Evolutionary conservation across 768 basidiomycete species (phyloP).

Genomic region (Pluteus cervinus): DNA sequence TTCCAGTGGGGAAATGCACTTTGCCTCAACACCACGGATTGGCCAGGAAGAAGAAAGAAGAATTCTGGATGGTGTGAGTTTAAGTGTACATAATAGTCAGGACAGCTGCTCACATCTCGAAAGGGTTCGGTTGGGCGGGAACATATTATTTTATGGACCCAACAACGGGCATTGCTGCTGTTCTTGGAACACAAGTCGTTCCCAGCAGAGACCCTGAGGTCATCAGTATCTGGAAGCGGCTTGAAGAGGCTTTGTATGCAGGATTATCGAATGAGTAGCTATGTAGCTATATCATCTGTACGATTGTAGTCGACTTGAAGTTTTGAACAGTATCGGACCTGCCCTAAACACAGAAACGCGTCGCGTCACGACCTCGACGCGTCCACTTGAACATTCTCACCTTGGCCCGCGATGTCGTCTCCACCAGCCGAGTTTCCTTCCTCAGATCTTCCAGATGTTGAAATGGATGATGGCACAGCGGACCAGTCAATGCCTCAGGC

Average conservation of each 20-base stretch:
- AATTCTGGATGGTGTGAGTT: conserved; percentile 26
- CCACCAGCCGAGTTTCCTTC: conserved; percentile 60
- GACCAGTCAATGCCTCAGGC: conserved; percentile 36
- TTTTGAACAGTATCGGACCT: conserved; percentile 22
- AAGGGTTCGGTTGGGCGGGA: conserved; percentile 32
- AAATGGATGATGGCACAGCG: conserved; percentile 38
- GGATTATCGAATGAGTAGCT: background rate
- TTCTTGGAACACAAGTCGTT: conserved; percentile 27
- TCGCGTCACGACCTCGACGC: conserved; percentile 39
- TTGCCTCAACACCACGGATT: conserved; percentile 20
- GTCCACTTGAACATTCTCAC: background rate
- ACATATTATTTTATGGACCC: conserved; percentile 29
- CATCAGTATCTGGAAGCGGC: conserved; percentile 12
- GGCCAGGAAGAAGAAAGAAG: conserved; percentile 20
- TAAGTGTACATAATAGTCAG: no score
- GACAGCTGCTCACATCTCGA: no score
- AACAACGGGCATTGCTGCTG: conserved; percentile 25
- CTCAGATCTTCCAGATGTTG: conserved; percentile 50
- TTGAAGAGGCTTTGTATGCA: conserved; percentile 24
- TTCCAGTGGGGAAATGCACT: conserved; percentile 24
- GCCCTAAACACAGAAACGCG: conserved; percentile 49
- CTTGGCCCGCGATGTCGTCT: conserved; percentile 45
- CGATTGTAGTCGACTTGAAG: no score
- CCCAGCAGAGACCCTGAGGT: conserved; percentile 19
- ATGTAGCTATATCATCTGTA: no score